Evolutionary conservation across 768 basidiomycete genomes (phyloP), one percentile per base, ranked within the genome.

Genomic region (Glaciozyma martinii): DNA sequence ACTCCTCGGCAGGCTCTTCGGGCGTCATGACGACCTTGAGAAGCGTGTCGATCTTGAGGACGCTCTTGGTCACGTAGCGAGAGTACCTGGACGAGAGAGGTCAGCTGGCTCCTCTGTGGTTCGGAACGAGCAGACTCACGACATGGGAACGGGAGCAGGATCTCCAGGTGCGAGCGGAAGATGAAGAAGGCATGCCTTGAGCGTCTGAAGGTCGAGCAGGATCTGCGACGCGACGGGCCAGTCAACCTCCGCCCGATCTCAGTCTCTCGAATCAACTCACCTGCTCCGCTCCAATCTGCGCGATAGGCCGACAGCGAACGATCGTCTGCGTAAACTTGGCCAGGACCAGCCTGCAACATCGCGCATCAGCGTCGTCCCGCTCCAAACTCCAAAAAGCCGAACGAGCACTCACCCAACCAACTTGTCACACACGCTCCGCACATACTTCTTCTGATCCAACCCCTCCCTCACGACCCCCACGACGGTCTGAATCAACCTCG

Each of bases 21-120:
- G 94, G 94, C 0, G 90, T 93, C 27, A 97, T 85, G 61, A 98
- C 88, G 63, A 95, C 90, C 77, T 99, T 98, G 60, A 99, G 82
- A 71, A 99, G 79, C 2, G 90, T 89, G 76, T 99, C 95, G 53
- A 98, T 76, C 57, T 86, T 82, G 3, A 85, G 83, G 0, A 89
- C 88, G 49, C 82, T 86, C 71, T 91, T 94, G 32, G 82, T 85
- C 46, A 98, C 80, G 63, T 85, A 85, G 52, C 88, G 85, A 12
- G 85, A 84, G 74, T 93, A 97, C 42, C 91, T 93, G 74, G 42
- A 27, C 18, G 5, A 27, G 29, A 8, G 50, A 10, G 1, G 53
- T 54, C 40, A 46, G 60, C 3, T 19, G 18, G 12, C 29, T 25
- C 27, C n/a, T 23, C 49, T 50, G 47, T 9, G 5, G 33, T 16